phyloP scores from a whole-genome alignment of 352 stramenopile genomes.

The Pythium angustatum region DNA sequence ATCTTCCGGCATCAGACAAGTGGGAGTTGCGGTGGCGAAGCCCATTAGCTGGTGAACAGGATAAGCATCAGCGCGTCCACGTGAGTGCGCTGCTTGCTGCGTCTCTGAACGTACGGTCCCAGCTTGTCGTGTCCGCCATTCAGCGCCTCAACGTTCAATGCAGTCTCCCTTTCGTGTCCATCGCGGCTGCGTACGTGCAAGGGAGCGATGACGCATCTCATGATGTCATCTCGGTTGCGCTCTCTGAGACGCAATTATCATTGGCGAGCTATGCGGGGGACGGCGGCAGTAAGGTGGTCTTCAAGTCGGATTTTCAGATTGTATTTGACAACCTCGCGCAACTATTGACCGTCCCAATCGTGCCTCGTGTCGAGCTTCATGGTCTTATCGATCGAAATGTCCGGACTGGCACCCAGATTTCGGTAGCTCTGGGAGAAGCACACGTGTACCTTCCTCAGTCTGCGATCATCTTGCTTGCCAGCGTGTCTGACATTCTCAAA shows the following conservation, averaged over 20 bases:
- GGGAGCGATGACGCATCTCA: slow-evolving; percentile 43
- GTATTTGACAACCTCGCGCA: slow-evolving; percentile 76
- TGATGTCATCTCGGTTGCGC: slow-evolving; percentile 57
- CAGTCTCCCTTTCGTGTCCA: slow-evolving; percentile 16
- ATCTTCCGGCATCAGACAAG: slow-evolving; percentile 51
- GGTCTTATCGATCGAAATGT: slow-evolving; percentile 37
- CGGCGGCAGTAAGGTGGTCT: slow-evolving; percentile 31
- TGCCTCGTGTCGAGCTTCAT: slow-evolving; percentile 53
- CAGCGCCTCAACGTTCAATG: slow-evolving; percentile 33
- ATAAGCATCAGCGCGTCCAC: slow-evolving; percentile 63
- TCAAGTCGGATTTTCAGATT: slow-evolving; percentile 53
- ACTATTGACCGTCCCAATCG: slow-evolving; percentile 64
- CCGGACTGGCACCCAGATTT: slow-evolving; percentile 40
- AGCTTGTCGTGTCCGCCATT: slow-evolving; percentile 42
- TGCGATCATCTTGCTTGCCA: slow-evolving; percentile 61
- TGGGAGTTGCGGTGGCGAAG: slow-evolving; percentile 81
- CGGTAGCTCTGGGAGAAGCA: slow-evolving; percentile 47
- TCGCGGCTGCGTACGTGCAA: slow-evolving; percentile 14
- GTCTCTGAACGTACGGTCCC: slow-evolving; percentile 63
- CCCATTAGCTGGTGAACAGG: slow-evolving; percentile 60
- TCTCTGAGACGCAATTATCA: slow-evolving; percentile 45
- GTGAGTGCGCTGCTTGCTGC: slow-evolving; percentile 70
- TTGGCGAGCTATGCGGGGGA: slow-evolving; percentile 32
- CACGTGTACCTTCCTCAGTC: slow-evolving; percentile 73
- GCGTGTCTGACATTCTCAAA: slow-evolving; percentile 42